phyloP scores from a whole-genome alignment of 164 flowering plant genomes.

The Umbellularia californica region DNA sequence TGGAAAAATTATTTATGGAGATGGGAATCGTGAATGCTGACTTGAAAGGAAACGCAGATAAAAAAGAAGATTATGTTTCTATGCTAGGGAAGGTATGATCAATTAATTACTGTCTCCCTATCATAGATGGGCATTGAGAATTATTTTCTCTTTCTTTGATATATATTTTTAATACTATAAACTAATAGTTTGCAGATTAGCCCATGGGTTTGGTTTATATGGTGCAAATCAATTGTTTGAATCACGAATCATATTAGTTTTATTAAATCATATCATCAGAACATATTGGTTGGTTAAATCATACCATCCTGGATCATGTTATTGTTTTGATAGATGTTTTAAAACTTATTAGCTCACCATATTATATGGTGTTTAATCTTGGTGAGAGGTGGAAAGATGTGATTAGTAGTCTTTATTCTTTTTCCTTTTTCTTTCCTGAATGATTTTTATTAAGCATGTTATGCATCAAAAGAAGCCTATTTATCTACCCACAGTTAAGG shows the following conservation, averaged over 20 bases:
- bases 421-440: no score
- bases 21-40: conserved; percentile 13
- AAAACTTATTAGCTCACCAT: no score
- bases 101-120: not conserved
- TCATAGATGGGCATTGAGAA: not conserved
- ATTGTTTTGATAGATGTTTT: no score
- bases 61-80: conserved; percentile 6
- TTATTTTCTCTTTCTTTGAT: not conserved
- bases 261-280: not conserved
- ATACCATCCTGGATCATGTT: not conserved
- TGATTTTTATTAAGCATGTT: no score
- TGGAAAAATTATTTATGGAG: conserved; percentile 44
- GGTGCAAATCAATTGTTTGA: not conserved
- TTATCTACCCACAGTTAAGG: no score
- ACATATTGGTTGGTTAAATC: not conserved
- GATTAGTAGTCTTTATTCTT: no score
- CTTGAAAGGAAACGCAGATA: conserved; percentile 4
- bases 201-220: not conserved
- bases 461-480: no score
- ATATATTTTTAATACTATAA: not conserved
- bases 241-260: not conserved
- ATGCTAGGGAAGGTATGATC: conserved; percentile 10
- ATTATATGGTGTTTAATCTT: no score
- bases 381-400: no score
- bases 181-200: no score